These are phyloP conservation scores for Strombidium stylifer DNA, from an alignment of 73 alveolate species.

Conservation along the genomic window DNA sequence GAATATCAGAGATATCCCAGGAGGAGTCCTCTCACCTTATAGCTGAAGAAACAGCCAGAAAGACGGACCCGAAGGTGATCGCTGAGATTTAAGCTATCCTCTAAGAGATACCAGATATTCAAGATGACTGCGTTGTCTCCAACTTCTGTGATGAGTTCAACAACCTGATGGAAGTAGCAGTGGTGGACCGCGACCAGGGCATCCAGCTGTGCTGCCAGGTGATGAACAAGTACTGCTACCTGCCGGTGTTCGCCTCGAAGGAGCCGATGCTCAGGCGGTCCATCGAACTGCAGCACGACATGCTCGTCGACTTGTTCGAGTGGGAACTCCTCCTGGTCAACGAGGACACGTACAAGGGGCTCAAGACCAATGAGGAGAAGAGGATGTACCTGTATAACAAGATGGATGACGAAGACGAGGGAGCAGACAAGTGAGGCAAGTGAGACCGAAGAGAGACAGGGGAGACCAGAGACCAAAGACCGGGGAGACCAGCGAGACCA, in stretches of 20 bases:
- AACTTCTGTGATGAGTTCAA: constrained; percentile 32
- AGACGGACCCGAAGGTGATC: background rate
- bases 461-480: too few species aligned
- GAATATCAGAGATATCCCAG: too few species aligned
- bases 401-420: background rate
- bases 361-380: background rate
- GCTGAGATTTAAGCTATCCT: background rate
- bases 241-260: background rate
- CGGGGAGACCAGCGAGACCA: too few species aligned
- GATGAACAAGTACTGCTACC: constrained; percentile 17
- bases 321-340: constrained; percentile 9
- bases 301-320: constrained; percentile 17
- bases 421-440: too few species aligned
- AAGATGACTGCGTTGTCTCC: background rate
- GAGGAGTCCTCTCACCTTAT: too few species aligned
- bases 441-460: too few species aligned
- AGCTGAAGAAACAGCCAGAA: constrained; percentile 34
- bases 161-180: constrained; percentile 22
- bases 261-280: constrained; percentile 15
- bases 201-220: background rate
- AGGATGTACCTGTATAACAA: background rate
- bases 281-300: constrained; percentile 17
- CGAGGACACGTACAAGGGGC: constrained; percentile 1
- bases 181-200: background rate
- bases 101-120: constrained; percentile 1